These are phyloP conservation scores for Syzygium malaccense DNA, from an alignment of 441 rosid genomes.

Conservation along the genomic window DNA sequence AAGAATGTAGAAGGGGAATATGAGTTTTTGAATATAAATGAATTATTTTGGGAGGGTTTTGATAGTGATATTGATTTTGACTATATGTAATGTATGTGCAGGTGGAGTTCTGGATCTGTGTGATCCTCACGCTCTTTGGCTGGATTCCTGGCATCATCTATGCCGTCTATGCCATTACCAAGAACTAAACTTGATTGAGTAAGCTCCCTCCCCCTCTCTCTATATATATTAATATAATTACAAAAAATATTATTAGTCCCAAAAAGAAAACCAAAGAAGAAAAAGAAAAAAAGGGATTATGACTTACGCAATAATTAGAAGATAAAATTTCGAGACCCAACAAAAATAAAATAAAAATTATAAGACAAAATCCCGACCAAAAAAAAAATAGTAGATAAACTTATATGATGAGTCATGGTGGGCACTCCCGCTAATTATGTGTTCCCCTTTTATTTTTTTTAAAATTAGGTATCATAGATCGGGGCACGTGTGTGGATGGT, in stretches of 20 bases:
- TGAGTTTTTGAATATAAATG: background rate
- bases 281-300: background rate
- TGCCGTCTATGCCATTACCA: conserved; percentile 7
- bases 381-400: background rate
- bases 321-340: background rate
- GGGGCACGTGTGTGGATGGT: background rate
- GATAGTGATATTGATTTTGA: background rate
- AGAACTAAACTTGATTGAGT: background rate
- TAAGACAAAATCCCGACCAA: too few relatives aligned
- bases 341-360: too few relatives aligned
- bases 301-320: background rate
- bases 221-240: background rate
- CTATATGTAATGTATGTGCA: background rate
- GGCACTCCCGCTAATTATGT: rapidly evolving
- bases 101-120: conserved; percentile 11
- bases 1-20: background rate
- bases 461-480: background rate
- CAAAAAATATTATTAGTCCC: background rate
- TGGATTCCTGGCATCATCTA: conserved; percentile 9
- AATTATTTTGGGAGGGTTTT: too few relatives aligned
- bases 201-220: background rate
- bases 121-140: conserved; percentile 1
- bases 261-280: background rate
- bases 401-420: background rate
- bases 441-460: background rate